Conservation (phyloP, 2,329 filamentous ascomycete species). For the Fusarium virguliforme region DNA sequence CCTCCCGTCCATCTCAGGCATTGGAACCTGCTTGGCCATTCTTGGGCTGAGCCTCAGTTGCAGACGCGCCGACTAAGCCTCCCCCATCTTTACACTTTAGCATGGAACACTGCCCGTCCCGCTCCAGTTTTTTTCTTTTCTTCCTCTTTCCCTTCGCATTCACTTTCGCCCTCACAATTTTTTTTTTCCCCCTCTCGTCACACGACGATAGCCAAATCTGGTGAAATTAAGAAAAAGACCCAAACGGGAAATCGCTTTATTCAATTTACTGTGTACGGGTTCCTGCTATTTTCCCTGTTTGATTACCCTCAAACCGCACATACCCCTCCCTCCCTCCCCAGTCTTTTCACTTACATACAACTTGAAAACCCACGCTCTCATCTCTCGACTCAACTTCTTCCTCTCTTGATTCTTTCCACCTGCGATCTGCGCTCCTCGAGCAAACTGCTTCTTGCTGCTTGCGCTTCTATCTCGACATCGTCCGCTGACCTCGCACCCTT, state of each 20-base stretch:
- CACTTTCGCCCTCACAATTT: conserved; percentile 14
- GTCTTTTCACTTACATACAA: conserved; percentile 38
- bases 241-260: neutral
- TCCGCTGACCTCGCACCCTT: conserved; percentile 37
- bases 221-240: neutral
- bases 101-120: conserved; percentile 32
- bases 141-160: conserved; percentile 15
- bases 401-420: conserved; percentile 10
- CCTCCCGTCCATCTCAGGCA: neutral
- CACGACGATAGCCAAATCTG: conserved; percentile 19
- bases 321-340: conserved; percentile 3
- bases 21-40: neutral
- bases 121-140: conserved; percentile 45
- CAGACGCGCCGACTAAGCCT: conserved; percentile 32
- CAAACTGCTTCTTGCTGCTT: neutral
- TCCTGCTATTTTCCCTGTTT: conserved; percentile 14
- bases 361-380: conserved; percentile 16
- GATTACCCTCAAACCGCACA: conserved; percentile 19
- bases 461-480: conserved; percentile 13
- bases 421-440: neutral
- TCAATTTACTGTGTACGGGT: conserved; percentile 29
- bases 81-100: conserved; percentile 9
- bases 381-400: conserved; percentile 1
- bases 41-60: conserved; percentile 20
- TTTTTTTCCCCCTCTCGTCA: conserved; percentile 9